phyloP scores from a whole-genome alignment of 257 asterid species.

The Solanum medicagineum region DNA sequence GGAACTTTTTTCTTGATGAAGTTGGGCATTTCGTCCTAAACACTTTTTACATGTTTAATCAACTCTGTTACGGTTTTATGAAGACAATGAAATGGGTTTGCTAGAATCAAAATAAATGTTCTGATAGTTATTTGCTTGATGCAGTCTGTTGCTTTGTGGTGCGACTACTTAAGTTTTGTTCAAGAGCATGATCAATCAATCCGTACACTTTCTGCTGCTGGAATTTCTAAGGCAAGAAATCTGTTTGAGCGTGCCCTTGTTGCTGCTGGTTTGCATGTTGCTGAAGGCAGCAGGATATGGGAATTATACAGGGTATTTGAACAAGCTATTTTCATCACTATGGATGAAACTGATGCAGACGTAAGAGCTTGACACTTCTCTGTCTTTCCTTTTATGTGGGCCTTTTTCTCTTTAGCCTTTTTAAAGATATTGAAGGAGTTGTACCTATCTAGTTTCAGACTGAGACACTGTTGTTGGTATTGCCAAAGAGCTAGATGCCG shows the following conservation, averaged over 20 bases:
- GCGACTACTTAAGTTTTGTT: constrained; percentile 73
- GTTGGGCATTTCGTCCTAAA: neutral
- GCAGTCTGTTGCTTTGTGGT: constrained; percentile 91
- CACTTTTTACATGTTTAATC: neutral
- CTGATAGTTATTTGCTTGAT: constrained; percentile 8
- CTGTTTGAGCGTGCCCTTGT: constrained; percentile 87
- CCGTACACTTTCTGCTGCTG: constrained; percentile 41
- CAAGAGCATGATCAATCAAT: constrained; percentile 63
- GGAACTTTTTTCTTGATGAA: neutral
- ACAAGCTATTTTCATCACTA: constrained; percentile 47
- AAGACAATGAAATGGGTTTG: neutral
- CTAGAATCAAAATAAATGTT: neutral
- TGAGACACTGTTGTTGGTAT: neutral
- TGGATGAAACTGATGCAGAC: constrained; percentile 46
- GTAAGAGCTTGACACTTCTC: constrained; percentile 20
- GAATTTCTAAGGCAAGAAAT: constrained; percentile 66
- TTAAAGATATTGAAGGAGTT: neutral
- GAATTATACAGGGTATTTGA: constrained; percentile 75
- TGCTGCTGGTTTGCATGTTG: constrained; percentile 75
- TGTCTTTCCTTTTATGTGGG: neutral
- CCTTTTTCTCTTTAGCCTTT: neutral
- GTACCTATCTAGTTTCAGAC: neutral
- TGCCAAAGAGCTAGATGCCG: neutral
- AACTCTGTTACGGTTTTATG: neutral
- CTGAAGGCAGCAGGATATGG: constrained; percentile 85